These are phyloP conservation scores for Arthrinium puccinioides DNA, from an alignment of 2,329 filamentous ascomycete genomes.

Conservation along the genomic window DNA sequence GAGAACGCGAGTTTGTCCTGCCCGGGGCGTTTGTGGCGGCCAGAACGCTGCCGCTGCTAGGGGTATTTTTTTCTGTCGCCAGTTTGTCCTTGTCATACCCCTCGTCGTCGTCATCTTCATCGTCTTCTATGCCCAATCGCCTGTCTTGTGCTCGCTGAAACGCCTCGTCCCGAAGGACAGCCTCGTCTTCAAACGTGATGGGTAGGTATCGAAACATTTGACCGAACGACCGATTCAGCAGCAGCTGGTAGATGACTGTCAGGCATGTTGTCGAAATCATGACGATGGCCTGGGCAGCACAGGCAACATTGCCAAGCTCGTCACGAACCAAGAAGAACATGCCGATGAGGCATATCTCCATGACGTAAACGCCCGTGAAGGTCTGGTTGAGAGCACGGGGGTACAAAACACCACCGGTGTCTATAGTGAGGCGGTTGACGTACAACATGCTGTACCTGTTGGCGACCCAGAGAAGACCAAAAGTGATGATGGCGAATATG, in stretches of 20 bases:
- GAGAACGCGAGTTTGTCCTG: constrained; percentile 17
- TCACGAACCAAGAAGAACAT: constrained; percentile 75
- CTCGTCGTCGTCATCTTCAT: constrained; percentile 42
- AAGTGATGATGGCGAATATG: constrained; percentile 89
- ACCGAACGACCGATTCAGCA: constrained; percentile 76
- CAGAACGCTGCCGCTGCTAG: constrained; percentile 19
- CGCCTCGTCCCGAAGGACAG: constrained; percentile 80
- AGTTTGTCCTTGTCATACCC: constrained; percentile 33
- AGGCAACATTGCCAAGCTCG: constrained; percentile 44
- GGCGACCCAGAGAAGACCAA: constrained; percentile 84
- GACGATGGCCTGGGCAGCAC: constrained; percentile 69
- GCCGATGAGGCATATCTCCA: constrained; percentile 85
- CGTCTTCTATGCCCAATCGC: constrained; percentile 53
- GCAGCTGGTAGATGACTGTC: constrained; percentile 69
- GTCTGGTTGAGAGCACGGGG: constrained; percentile 91
- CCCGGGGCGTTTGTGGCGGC: constrained; percentile 18
- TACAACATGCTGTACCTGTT: constrained; percentile 97
- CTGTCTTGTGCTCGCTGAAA: constrained; percentile 74
- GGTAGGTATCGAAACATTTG: constrained; percentile 85
- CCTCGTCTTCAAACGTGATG: constrained; percentile 93
- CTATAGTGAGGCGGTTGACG: constrained; percentile 79
- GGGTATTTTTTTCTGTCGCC: constrained; percentile 32
- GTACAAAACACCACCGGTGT: constrained; percentile 89
- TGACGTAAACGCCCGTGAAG: constrained; percentile 89
- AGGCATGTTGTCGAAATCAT: constrained; percentile 73